phyloP scores from a whole-genome alignment of 768 basidiomycete species.

The Trametes cubensis region DNA sequence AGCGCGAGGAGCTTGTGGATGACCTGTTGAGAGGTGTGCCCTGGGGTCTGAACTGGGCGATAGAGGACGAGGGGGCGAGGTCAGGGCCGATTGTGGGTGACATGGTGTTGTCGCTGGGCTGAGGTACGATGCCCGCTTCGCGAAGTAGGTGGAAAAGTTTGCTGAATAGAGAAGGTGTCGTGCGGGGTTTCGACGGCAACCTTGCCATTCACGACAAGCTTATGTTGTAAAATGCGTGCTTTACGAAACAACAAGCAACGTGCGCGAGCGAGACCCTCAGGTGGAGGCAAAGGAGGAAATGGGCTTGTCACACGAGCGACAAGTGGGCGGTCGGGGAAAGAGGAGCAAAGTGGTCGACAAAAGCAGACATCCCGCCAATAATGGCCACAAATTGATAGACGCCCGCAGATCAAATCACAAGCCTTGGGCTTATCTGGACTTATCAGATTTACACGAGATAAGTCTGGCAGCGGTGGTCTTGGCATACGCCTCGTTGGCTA shows the following conservation, averaged over 20 bases:
- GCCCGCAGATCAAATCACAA: constrained; percentile 10
- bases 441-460: not conserved
- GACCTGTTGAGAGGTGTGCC: constrained; percentile 16
- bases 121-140: constrained; percentile 20
- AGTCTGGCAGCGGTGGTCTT: too few relatives aligned
- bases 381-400: not conserved
- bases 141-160: constrained; percentile 25
- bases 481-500: too few relatives aligned
- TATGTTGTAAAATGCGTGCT: not conserved
- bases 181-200: constrained; percentile 19
- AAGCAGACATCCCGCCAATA: too few relatives aligned
- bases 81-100: constrained; percentile 29
- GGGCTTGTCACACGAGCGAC: constrained; percentile 28
- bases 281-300: not conserved
- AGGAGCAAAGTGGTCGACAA: not conserved
- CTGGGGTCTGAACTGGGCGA: constrained; percentile 11
- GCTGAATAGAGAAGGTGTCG: constrained; percentile 21
- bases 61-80: constrained; percentile 16
- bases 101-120: constrained; percentile 19
- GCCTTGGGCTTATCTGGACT: constrained; percentile 6
- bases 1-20: constrained; percentile 23
- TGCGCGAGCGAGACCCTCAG: not conserved
- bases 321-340: not conserved
- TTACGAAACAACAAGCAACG: not conserved
- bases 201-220: constrained; percentile 14